Evolutionary conservation across 495 filamentous ascomycete species (phyloP), one percentile per base, ranked within the genome.

Genomic region (Aspergillus haitiensis): DNA sequence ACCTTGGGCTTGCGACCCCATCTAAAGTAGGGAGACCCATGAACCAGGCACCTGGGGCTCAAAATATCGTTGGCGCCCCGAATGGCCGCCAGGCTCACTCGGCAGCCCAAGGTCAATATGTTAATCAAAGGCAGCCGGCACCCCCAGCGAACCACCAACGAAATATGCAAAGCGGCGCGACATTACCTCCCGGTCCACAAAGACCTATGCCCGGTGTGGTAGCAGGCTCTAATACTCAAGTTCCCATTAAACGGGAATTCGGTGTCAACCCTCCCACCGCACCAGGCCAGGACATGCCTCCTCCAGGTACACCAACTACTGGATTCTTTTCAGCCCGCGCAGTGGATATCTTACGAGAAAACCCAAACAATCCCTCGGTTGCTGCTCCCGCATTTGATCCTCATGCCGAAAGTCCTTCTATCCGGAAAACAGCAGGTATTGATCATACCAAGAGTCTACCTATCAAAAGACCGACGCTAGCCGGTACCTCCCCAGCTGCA

Each of bases 371-470:
- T 34, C 48, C 57, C 16, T 7, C 65, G 2, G 72, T 78, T 5
- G 53, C 73, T 6, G 77, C 84, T 13, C 81, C 80, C 7, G 81
- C 83, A 50, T 97, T 96, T 72, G 90, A 97, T 67, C 91, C 91
- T 3, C 84, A 87, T 56, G 80, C 85, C 5, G 91, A 96, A 63
- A 92, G 88, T 60, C 90, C 92, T 0, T 92, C 90, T 0, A 93
- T 96, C 59, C 86, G 90, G 34, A 92, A 93, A 66, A 96, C 93
- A 4, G 86, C 88, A 0, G 92, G 92, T n/a, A 81, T 97, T 48
- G 91, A 96, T 62, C 90, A 94, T 64, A 85, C 76, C 31, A 87
- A 84, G 55, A 88, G 84, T 32, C 83, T 85, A 37, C 87, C 90
- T 0, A 76, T 95, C 0, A 77, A 75, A 3, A 82, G 66, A 57